Evolutionary conservation across 2,329 filamentous ascomycete species (phyloP).

Genomic region (Xylariaceae sp.): DNA sequence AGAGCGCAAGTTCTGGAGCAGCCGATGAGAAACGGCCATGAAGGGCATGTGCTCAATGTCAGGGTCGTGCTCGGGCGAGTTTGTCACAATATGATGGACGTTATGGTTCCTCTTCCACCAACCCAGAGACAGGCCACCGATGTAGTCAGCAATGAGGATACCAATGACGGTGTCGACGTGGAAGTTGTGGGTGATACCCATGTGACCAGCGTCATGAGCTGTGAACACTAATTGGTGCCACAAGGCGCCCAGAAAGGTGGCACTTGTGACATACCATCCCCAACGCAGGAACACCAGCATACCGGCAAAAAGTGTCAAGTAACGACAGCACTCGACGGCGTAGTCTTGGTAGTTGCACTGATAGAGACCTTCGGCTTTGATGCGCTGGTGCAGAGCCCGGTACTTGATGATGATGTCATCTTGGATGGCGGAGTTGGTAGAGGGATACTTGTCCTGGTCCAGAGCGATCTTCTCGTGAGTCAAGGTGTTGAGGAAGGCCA

Average conservation of each 20-base stretch:
- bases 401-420: conserved; percentile 77
- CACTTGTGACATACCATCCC: conserved; percentile 68
- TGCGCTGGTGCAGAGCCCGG: conserved; percentile 68
- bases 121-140: conserved; percentile 84
- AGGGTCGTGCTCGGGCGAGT: conserved; percentile 90
- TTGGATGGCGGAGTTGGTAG: conserved; percentile 71
- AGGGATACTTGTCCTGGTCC: conserved; percentile 78
- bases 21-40: conserved; percentile 81
- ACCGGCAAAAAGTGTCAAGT: conserved; percentile 62
- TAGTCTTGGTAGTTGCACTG: conserved; percentile 83
- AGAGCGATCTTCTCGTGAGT: conserved; percentile 73
- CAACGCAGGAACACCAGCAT: conserved; percentile 60
- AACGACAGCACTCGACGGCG: conserved; percentile 69
- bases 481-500: conserved; percentile 68
- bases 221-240: conserved; percentile 97
- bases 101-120: conserved; percentile 99
- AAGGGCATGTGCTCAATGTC: conserved; percentile 92
- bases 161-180: conserved; percentile 79
- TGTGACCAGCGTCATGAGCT: conserved; percentile 93
- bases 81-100: conserved; percentile 94
- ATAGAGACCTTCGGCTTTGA: conserved; percentile 75
- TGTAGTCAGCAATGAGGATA: conserved; percentile 84
- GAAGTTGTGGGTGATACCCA: conserved; percentile 94
- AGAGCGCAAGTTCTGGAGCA: conserved; percentile 69
- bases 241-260: conserved; percentile 72